Evolutionary conservation across 306 rosid genomes (phyloP), one percentile per base, ranked within the genome.

Genomic region (Albizia julibrissin): DNA sequence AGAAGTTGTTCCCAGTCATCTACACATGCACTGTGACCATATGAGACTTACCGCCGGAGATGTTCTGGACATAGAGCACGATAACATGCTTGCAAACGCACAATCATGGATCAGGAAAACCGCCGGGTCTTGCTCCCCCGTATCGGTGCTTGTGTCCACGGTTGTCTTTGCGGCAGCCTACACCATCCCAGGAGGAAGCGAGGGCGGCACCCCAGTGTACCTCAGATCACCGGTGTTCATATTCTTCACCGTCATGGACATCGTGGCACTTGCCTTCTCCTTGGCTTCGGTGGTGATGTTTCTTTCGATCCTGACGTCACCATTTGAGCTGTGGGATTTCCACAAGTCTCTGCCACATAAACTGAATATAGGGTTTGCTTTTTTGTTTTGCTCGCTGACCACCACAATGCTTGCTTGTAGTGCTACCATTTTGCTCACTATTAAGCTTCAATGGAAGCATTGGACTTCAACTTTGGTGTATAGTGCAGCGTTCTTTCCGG

Each of bases 241-340:
- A 42, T 24, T 86, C 24, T 88, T 88, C 78, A 68, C 86, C 19
- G 18, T 70, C 21, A 86, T 80, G 84, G 84, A 88, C 64, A 46
- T 82, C 2, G 67, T 82, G 46, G 82, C 88, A 15, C 76, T 86
- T 0, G 70, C 83, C 3, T 61, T 84, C 73, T 81, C 91, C 5
- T 54, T 88, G 12, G 79, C 80, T 29, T 88, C 87, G 0, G 87
- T 88, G 21, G 85, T 81, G 14, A 79, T 84, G 85, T 88, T 88
- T 83, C 91, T 88, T 33, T 86, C 88, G 0, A 84, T 88, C 67
- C 82, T 80, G 6, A 40, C 80, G 1, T 79, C 89, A 0, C 89
- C 87, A 0, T 84, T 72, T 62, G 72, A 86, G 79, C 69, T 84
- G 37, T 33, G 67, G 66, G 29, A 77, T 58, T 88, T 88, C 46